These are phyloP conservation scores for Globisporangium parvum DNA, from an alignment of 352 stramenopile species.

Conservation along the genomic window DNA sequence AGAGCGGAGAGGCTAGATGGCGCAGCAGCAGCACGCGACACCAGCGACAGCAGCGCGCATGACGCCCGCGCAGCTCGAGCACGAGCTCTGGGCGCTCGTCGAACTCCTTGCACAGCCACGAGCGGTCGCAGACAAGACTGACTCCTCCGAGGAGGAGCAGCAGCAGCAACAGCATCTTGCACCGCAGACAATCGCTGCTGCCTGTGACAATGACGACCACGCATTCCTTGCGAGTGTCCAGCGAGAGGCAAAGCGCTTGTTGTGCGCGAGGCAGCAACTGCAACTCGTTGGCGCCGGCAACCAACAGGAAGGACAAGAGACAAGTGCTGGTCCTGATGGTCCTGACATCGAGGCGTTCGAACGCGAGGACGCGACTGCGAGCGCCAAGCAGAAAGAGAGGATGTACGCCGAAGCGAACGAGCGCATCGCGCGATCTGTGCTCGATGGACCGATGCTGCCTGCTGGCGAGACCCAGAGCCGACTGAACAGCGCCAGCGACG, in stretches of 20 bases:
- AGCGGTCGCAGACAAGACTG: not conserved
- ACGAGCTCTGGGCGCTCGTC: conserved; percentile 51
- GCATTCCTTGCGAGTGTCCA: conserved; percentile 23
- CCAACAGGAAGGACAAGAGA: not conserved
- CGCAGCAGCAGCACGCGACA: not conserved
- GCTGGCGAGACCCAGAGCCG: conserved; percentile 7
- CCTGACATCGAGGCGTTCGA: too few relatives aligned
- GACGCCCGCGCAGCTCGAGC: conserved; percentile 16
- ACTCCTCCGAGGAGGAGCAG: not conserved
- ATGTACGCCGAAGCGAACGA: conserved; percentile 55
- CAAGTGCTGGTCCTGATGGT: too few relatives aligned
- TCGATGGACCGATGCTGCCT: conserved; percentile 25
- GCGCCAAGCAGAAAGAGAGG: conserved; percentile 19
- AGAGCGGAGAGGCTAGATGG: not conserved
- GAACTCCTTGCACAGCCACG: conserved; percentile 18
- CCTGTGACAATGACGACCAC: not conserved
- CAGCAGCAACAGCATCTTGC: conserved; percentile 1
- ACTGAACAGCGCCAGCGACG: not conserved
- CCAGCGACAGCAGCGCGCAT: not conserved
- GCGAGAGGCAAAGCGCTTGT: conserved; percentile 24
- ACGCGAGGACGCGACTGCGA: not conserved
- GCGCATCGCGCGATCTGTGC: conserved; percentile 48
- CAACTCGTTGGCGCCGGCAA: not conserved
- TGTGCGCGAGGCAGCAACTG: conserved; percentile 15
- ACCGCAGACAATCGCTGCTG: not conserved